Base-by-base conservation (phyloP, 345 rosid species). In the Kandelia obovata region DNA sequence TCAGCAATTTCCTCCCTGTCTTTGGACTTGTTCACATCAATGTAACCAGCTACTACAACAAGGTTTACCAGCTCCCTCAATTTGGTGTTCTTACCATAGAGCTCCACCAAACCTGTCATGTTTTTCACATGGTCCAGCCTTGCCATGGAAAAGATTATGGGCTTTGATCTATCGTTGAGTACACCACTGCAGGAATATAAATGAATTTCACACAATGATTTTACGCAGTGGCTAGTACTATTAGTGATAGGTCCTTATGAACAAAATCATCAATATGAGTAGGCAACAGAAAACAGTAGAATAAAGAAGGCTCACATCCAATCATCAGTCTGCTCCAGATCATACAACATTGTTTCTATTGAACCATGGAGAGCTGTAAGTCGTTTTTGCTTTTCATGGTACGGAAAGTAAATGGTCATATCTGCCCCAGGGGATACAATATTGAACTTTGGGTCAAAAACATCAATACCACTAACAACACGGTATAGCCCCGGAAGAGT, bases 381-480 rank as follows among this genome's bases (percentile, higher is more conserved):
- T 71, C 99, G 83, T 59, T 79, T 87, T 62, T 75, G 73, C 79
- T 81, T 81, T 20, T 87, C 91, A 30, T 60, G 80, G 74, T 75
- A 92, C 5, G 99, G 94, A 78, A 92, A 92, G 74, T 95, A 95
- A 61, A 95, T 95, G 68, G 83, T 70, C 98, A 92, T 90, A 80
- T 95, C 99, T 6, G 96, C 94, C n/a, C 99, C 99, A 0, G 96
- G 98, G 46, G 99, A 95, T 65, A 95, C 99, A 65, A 95, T 95
- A 66, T 95, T 95, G 88, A 95, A 95, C 76, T 95, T 95, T 0
- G 99, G 97, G 80, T 95, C 97, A 68, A 95, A 95, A 67, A 95
- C 98, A 86, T 95, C 88, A 71, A 95, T 82, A 82, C 97, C 99
- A 68, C 90, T 94, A 61, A 95, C 99, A 80, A 92, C 96, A 49